A percentile compares a stretch with the other conserved stretches of the same genome.
phyloP scores from a whole-genome alignment of 257 asterid species.

The Fraxinus quadrangulata region DNA sequence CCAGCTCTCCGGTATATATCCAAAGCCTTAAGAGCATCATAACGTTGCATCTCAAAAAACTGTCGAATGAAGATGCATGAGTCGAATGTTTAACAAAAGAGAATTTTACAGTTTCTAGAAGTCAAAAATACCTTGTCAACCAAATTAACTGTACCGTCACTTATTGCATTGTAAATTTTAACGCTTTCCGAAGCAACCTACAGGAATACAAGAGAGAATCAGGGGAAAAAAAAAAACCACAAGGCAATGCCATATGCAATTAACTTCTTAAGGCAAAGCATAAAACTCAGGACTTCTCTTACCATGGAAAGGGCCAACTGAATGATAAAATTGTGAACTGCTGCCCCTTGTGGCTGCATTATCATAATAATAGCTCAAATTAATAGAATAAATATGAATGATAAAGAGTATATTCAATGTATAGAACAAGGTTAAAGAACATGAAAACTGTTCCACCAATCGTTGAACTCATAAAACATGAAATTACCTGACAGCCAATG shows the following conservation, averaged over 20 bases:
- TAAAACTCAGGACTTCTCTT: conserved; percentile 21
- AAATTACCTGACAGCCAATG: conserved; percentile 84
- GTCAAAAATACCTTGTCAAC: conserved; percentile 82
- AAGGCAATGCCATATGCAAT: background rate
- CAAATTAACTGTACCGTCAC: conserved; percentile 85
- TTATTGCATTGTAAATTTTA: conserved; percentile 80
- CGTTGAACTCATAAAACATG: conserved; percentile 21
- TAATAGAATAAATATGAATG: background rate
- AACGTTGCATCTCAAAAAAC: conserved; percentile 99
- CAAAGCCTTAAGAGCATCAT: conserved; percentile 86
- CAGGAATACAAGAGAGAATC: conserved; percentile 26
- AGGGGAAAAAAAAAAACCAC: conserved; percentile 12
- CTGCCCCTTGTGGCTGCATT: conserved; percentile 97
- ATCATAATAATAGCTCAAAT: conserved; percentile 28
- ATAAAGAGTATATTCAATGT: background rate
- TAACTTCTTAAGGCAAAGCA: conserved; percentile 5
- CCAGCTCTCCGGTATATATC: conserved; percentile 89
- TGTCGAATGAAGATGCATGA: conserved; percentile 34
- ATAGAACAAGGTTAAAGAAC: conserved; percentile 9
- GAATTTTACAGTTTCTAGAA: conserved; percentile 16
- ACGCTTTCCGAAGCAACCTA: conserved; percentile 96
- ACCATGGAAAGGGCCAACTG: conserved; percentile 97
- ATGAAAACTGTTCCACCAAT: background rate
- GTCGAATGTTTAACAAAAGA: conserved; percentile 14
- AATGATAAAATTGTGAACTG: conserved; percentile 74